Percentiles rank a stretch among this genome's conserved stretches.
These are phyloP conservation scores for Tolypocladium tropicale DNA, from an alignment of 2,329 filamentous ascomycete genomes.

Conservation along the genomic window DNA sequence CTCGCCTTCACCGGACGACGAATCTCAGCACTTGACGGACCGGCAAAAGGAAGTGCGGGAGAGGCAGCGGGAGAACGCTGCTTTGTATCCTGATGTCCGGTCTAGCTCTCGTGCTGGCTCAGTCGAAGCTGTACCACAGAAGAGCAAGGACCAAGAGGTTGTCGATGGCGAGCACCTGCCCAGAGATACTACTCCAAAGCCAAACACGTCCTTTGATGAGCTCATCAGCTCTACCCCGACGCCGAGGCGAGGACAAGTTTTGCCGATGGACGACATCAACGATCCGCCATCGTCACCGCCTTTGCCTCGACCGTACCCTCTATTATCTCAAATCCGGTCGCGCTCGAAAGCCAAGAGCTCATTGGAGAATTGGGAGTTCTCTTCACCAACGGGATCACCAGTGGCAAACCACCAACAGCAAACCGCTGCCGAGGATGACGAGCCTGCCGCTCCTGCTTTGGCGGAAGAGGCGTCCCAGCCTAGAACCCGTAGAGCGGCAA, in stretches of 20 bases:
- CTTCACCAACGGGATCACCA: conserved; percentile 46
- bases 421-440: conserved; percentile 4
- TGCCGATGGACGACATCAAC: conserved; percentile 38
- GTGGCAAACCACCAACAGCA: conserved; percentile 17
- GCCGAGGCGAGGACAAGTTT: conserved; percentile 42
- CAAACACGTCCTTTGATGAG: conserved; percentile 33
- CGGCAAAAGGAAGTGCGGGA: conserved; percentile 69
- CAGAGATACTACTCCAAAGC: conserved; percentile 36
- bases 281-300: conserved; percentile 51
- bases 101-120: conserved; percentile 32
- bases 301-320: conserved; percentile 40
- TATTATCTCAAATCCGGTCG: conserved; percentile 41
- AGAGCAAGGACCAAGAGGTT: conserved; percentile 5
- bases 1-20: conserved; percentile 38
- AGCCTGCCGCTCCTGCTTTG: conserved; percentile 6
- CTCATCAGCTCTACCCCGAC: conserved; percentile 51
- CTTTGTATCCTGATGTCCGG: conserved; percentile 57
- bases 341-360: conserved; percentile 26
- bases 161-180: conserved; percentile 9
- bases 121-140: conserved; percentile 9
- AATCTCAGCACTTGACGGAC: conserved; percentile 69
- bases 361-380: conserved; percentile 41
- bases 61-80: conserved; percentile 55
- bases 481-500: conserved; percentile 7
- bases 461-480: conserved; percentile 5